Evolutionary conservation across 2,329 filamentous ascomycete genomes (phyloP).

Genomic region (Seiridium unicorne): DNA sequence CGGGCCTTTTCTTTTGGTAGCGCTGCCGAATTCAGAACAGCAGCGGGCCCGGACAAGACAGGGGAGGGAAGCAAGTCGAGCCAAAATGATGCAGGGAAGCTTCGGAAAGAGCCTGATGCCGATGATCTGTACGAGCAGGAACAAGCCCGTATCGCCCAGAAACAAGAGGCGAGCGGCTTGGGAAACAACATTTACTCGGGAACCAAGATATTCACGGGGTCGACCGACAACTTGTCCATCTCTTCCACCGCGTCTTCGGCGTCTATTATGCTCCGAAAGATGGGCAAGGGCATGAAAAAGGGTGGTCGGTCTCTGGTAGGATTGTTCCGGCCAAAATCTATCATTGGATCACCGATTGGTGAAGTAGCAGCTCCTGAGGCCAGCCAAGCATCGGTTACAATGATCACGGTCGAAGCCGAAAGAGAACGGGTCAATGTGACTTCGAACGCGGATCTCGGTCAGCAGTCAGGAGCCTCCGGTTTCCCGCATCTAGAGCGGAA

Average conservation of each 20-base stretch:
- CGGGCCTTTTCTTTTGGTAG: conserved; percentile 97
- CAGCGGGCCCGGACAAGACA: conserved; percentile 28
- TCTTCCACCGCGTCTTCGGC: conserved; percentile 88
- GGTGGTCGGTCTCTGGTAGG: conserved; percentile 87
- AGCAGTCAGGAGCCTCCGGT: conserved; percentile 69
- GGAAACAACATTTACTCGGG: conserved; percentile 93
- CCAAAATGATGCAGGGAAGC: conserved; percentile 48
- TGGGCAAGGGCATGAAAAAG: conserved; percentile 98
- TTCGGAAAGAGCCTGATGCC: conserved; percentile 63
- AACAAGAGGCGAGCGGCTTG: conserved; percentile 88
- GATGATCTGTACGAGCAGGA: conserved; percentile 77
- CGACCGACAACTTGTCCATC: conserved; percentile 91
- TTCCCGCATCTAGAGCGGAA: conserved; percentile 85
- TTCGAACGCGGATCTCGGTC: conserved; percentile 59
- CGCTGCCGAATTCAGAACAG: conserved; percentile 82
- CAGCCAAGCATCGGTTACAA: conserved; percentile 83
- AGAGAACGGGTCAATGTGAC: conserved; percentile 80
- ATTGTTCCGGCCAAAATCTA: conserved; percentile 90
- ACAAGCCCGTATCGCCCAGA: conserved; percentile 85
- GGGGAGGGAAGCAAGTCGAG: conserved; percentile 19
- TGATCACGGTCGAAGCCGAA: conserved; percentile 95
- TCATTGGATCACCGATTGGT: conserved; percentile 72
- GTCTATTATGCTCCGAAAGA: conserved; percentile 94
- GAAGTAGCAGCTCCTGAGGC: conserved; percentile 66
- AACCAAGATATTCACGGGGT: conserved; percentile 80